Evolutionary conservation across 257 asterid species (phyloP).

Genomic region (Penstemon eatonii): DNA sequence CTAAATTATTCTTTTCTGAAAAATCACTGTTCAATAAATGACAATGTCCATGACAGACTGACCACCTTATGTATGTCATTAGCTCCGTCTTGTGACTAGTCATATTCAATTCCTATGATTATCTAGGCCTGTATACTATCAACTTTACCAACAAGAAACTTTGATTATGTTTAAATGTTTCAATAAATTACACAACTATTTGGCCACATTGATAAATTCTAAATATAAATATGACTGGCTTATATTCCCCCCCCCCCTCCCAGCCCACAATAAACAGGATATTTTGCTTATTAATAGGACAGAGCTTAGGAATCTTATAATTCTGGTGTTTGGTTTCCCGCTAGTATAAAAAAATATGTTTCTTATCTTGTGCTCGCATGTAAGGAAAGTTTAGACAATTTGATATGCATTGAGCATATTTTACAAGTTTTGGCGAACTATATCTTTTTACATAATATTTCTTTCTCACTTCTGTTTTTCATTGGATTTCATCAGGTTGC

Average conservation of each 20-base stretch:
- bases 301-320: not conserved
- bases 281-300: not conserved
- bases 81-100: not conserved
- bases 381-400: not conserved
- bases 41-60: no score
- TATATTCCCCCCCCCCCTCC: not conserved
- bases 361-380: not conserved
- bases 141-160: not conserved
- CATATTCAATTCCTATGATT: not conserved
- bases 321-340: conserved; percentile 10
- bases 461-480: conserved; percentile 15
- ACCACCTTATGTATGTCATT: not conserved
- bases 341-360: not conserved
- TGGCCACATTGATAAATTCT: conserved; percentile 5
- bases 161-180: not conserved
- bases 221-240: conserved; percentile 3
- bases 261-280: not conserved
- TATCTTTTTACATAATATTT: conserved; percentile 16
- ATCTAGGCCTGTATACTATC: not conserved
- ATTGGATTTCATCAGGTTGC: conserved; percentile 66
- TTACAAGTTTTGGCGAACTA: conserved; percentile 4
- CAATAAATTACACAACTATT: not conserved
- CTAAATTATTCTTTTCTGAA: no score
- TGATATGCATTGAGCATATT: not conserved
- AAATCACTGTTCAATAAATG: no score